Evolutionary conservation across 257 asterid genomes (phyloP), one percentile per base, ranked within the genome.

Genomic region (Vinca minor): DNA sequence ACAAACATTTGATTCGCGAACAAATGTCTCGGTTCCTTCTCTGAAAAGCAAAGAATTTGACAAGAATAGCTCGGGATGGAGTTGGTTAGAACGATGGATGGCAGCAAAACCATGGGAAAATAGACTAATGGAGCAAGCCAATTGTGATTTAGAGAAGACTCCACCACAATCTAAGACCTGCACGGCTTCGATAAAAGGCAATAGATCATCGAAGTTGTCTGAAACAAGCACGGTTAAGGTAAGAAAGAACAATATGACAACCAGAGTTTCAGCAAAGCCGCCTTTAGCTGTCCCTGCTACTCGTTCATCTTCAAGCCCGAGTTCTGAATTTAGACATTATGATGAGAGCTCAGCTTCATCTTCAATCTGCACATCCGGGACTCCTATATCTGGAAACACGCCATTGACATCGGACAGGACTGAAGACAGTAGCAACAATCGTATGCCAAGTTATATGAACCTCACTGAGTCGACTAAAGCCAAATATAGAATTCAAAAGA

Each of bases 1-100:
- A 71, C 96, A 81, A 69, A 64, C 48, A 55, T 71, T 44, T 5
- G 84, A 75, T 59, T 72, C 79, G 1, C 66, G 64, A 64, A 77
- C 82, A 11, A 74, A 69, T 34, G 71, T 74, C 36, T 73, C 83
- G 1, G 71, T 75, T 39, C 81, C 80, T n/a, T 70, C 87, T 14
- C 63, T 70, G 6, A 85, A 78, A 53, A 78, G 62, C 36, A 69
- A 44, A 9, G 87, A 75, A 35, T 39, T 85, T 2, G 91, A 84
- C 52, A 85, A 93, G 81, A 79, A 69, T 21, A 74, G 64, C 67
- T 76, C 71, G 28, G 87, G 95, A 18, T 92, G 98, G 98, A 93
- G 95, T 85, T 93, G 98, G 97, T 80, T 87, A 29, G 96, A 93
- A 64, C 76, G 97, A 25, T 89, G 97, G 98, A 93, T 89, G 97